Base-by-base conservation (phyloP, 768 basidiomycete genomes). In the Tricholoma saponaceum region DNA sequence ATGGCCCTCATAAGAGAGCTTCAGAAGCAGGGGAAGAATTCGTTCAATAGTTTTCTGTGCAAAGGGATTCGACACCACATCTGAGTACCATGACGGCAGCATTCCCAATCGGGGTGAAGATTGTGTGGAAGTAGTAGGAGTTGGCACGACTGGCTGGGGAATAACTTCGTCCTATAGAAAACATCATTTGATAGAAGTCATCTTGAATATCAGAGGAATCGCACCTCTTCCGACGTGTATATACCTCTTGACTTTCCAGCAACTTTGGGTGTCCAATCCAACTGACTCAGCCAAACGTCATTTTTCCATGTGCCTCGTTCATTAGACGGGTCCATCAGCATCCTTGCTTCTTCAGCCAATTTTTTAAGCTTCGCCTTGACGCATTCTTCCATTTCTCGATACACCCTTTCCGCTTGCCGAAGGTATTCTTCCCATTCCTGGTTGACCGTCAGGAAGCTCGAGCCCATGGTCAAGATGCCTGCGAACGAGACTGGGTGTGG, bases 231-330 rank as follows among this genome's bases (percentile, higher is more conserved):
- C 1, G 67, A 58, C 14, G 72, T 63, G 10, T 70, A 55, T 7
- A 90, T 67, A 0, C 89, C 89, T 66, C 90, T 77, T 8, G 87
- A 85, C 68, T 85, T 84, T 35, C 83, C 80, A 0, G 84, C 85
- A 5, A 80, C 76, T 70, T 98, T 98, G 1, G 92, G 92, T 1
- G 91, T 87, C 97, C 97, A 98, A 68, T 99, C 95, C 57, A 98
- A 76, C 69, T 99, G 97, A 51, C 78, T 81, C 13, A 95, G 71
- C 93, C 94, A 97, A 6, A 85, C 84, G 70, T 93, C 89, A 2
- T 79, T 76, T 67, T 78, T 82, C 89, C 86, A 93, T 51, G 67
- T 70, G 28, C 74, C 67, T 18, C 58, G 56, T 7, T 65, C 66
- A 20, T 41, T 26, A 30, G 39, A 44, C 22, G 44, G 14, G 39